Evolutionary conservation across 2,329 filamentous ascomycete species (phyloP), one percentile per base, ranked within the genome.

Genomic region (Ambrosiella beaveri): DNA sequence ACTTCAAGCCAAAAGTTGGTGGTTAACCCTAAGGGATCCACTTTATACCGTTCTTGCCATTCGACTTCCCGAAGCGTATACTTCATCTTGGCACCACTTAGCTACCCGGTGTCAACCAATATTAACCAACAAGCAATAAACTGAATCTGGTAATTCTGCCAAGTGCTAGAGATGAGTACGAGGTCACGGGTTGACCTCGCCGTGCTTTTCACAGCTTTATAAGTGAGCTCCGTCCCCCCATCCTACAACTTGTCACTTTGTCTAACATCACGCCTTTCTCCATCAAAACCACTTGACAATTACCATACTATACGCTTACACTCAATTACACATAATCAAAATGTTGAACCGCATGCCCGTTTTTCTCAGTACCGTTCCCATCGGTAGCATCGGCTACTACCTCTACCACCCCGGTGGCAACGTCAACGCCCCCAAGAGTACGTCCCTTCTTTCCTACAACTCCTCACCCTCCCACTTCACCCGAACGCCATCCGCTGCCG

Each of bases 381-480:
- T 78, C 38, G 80, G 79, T 65, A 85, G 82, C 63, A 74, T 82
- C 60, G 88, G 86, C 49, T 97, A 95, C 77, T 97, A 97, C 75
- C 79, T 97, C 62, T 98, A 95, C 76, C 77, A 73, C 56, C 85
- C 90, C 13, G 91, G 91, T 62, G 90, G 91, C 59, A 79, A 82
- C 69, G 77, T 88, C 56, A 87, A 85, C 71, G 65, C 54, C 70
- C 78, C 86, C 64, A 86, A 95, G 75, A 80, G 91, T 95, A 73
- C 51, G 82, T 37, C 38, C 19, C 49, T 13, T 35, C 11, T 53
- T 56, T 13, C 7, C 12, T 54, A 17, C 15, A 35, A 7, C 44
- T 15, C 39, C 47, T n/a, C 12, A 17, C 15, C 36, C 35, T 52
- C 15, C 15, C 27, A 19, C 13, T 17, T 17, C 11, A 2, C n/a